Conservation (phyloP, 768 basidiomycete species). For the Mycena chlorophos region DNA sequence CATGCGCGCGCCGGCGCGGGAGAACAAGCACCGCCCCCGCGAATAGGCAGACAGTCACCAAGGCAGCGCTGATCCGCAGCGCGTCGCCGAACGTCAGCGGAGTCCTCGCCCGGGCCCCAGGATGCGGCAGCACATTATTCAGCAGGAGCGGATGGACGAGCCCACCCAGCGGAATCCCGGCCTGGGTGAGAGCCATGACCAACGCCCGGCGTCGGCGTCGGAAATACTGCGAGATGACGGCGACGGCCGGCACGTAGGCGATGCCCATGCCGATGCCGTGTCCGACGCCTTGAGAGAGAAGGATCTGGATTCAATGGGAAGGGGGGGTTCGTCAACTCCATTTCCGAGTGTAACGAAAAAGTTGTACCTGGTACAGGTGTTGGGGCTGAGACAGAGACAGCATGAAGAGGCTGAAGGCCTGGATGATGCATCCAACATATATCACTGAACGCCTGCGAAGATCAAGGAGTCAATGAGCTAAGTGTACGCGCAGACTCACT, state of each 20-base stretch:
- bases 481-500: too few relatives aligned
- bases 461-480: neutral
- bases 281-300: too few relatives aligned
- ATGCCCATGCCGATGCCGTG: too few relatives aligned
- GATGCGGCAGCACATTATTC: slow-evolving; percentile 34
- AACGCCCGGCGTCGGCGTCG: slow-evolving; percentile 43
- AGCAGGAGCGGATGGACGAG: slow-evolving; percentile 46
- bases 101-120: neutral
- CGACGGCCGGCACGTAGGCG: too few relatives aligned
- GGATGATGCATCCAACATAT: slow-evolving; percentile 44
- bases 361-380: slow-evolving; percentile 39
- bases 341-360: too few relatives aligned
- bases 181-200: slow-evolving; percentile 51
- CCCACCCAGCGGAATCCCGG: slow-evolving; percentile 46
- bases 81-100: slow-evolving; percentile 31
- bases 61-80: slow-evolving; percentile 39
- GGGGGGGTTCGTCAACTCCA: too few relatives aligned
- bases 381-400: slow-evolving; percentile 37
- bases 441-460: slow-evolving; percentile 42
- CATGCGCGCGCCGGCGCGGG: too few relatives aligned
- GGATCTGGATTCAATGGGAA: too few relatives aligned
- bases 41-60: slow-evolving; percentile 32
- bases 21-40: slow-evolving; percentile 22
- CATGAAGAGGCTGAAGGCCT: slow-evolving; percentile 48
- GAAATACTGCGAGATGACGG: too few relatives aligned